Percentiles rank a stretch among this genome's conserved stretches.
Conservation (phyloP, 495 filamentous ascomycete species). For the Annulohypoxylon nitens region DNA sequence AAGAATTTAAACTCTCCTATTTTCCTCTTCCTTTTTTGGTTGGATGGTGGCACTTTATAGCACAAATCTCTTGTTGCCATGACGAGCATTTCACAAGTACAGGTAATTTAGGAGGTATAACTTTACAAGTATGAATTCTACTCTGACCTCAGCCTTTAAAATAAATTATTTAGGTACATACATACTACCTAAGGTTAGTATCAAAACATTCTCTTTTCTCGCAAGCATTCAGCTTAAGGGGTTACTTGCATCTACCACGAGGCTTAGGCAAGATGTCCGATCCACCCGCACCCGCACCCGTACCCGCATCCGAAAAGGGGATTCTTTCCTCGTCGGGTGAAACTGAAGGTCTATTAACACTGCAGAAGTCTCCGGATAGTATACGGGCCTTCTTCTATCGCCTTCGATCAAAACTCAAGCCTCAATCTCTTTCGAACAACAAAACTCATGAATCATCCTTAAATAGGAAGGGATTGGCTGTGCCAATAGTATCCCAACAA, state of each 20-base stretch:
- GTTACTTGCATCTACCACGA: not conserved
- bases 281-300: not conserved
- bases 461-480: not conserved
- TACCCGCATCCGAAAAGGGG: not conserved
- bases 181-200: too few relatives aligned
- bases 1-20: not conserved
- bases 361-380: not conserved
- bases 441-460: not conserved
- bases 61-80: slow-evolving; percentile 1
- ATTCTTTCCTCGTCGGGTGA: not conserved
- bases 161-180: not conserved
- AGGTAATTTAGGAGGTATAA: too few relatives aligned
- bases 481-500: not conserved
- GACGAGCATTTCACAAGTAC: not conserved
- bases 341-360: not conserved
- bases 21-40: too few relatives aligned
- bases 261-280: not conserved
- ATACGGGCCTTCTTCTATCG: slow-evolving; percentile 7
- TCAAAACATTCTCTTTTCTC: too few relatives aligned
- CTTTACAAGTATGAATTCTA: not conserved
- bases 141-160: not conserved
- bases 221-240: too few relatives aligned
- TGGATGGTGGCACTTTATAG: not conserved
- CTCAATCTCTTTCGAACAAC: not conserved
- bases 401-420: slow-evolving; percentile 5